Evolutionary conservation across 177 flowering plant genomes (phyloP).

Genomic region (Tripterygium wilfordii): DNA sequence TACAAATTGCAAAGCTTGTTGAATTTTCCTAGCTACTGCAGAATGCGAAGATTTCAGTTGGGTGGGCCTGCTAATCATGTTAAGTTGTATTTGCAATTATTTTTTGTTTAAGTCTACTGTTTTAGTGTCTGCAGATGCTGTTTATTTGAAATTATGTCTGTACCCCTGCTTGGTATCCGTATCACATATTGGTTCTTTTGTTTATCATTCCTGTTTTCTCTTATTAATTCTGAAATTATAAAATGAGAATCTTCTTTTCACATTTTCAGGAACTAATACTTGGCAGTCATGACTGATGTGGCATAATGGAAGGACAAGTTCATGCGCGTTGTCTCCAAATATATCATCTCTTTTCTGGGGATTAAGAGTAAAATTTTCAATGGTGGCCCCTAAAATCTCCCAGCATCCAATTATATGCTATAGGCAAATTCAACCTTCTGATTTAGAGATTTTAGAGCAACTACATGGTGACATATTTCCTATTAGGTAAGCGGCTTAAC

Average conservation of each 20-base stretch:
- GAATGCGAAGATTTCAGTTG: no score
- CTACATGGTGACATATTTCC: constrained; percentile 81
- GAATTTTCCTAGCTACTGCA: no score
- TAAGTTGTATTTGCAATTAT: no score
- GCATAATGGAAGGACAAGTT: constrained; percentile 39
- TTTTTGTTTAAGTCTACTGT: no score
- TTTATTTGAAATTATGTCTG: no score
- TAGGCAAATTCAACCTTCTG: constrained; percentile 76
- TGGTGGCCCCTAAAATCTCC: constrained; percentile 47
- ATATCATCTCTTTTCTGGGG: constrained; percentile 30
- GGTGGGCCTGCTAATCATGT: no score
- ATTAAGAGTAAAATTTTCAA: constrained; percentile 30
- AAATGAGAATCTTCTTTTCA: not conserved
- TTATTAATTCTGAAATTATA: not conserved
- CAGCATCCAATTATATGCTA: constrained; percentile 54
- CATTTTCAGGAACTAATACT: constrained; percentile 11
- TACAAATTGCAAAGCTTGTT: no score
- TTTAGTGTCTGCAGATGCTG: no score
- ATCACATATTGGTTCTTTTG: no score
- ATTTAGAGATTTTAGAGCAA: constrained; percentile 59
- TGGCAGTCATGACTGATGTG: constrained; percentile 31
- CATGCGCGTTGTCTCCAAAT: constrained; percentile 16
- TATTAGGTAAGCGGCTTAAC: constrained; percentile 51
- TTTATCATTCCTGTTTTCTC: not conserved
- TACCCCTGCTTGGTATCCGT: no score